Evolutionary conservation across 495 filamentous ascomycete genomes (phyloP).

Genomic region (Neurospora sp.): DNA sequence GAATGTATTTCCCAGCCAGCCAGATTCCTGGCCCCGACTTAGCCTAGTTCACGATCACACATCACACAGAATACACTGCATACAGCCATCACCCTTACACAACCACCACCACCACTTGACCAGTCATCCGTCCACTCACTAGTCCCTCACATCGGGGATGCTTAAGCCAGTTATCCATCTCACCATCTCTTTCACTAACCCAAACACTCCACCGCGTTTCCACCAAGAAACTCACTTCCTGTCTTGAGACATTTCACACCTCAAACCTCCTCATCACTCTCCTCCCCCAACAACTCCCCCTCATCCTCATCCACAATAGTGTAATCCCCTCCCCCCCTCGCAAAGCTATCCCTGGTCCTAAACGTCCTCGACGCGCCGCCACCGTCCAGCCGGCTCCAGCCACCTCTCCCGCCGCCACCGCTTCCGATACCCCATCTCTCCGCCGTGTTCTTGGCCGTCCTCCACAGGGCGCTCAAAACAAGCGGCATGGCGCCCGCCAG

Average conservation of each 20-base stretch:
- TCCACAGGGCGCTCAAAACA: conserved; percentile 55
- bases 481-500: conserved; percentile 72
- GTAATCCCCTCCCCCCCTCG: conserved; percentile 75
- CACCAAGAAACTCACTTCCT: not conserved
- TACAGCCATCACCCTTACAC: no score
- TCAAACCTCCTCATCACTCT: conserved; percentile 82
- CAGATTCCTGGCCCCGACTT: no score
- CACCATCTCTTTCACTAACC: not conserved
- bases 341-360: conserved; percentile 75
- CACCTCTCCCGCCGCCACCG: conserved; percentile 19
- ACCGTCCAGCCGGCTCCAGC: conserved; percentile 37
- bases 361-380: conserved; percentile 48
- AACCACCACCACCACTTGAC: not conserved
- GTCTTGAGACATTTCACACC: not conserved
- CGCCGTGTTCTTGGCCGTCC: conserved; percentile 39
- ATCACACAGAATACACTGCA: no score
- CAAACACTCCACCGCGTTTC: not conserved
- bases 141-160: not conserved
- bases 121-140: not conserved
- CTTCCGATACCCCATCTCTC: conserved; percentile 31
- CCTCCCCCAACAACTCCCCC: conserved; percentile 82
- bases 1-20: no score
- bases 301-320: conserved; percentile 82
- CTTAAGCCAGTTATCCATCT: not conserved
- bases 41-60: no score